phyloP scores from a whole-genome alignment of 1,284 basidiomycete genomes.

The Ceratobasidium sp. region DNA sequence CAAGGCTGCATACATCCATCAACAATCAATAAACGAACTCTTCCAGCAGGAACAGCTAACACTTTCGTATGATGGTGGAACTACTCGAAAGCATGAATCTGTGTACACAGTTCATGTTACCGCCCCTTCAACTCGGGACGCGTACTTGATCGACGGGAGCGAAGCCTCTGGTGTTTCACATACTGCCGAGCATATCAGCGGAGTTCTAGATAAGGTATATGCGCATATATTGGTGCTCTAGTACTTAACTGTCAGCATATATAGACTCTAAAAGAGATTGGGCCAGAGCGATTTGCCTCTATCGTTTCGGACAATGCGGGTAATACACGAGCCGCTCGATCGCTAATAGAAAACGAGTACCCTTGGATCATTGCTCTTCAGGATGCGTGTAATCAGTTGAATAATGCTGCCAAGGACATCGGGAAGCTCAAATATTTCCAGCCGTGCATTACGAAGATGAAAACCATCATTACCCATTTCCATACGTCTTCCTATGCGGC shows the following conservation, averaged over 20 bases:
- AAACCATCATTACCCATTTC: constrained; percentile 52
- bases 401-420: constrained; percentile 56
- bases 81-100: constrained; percentile 47
- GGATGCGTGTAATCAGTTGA: constrained; percentile 56
- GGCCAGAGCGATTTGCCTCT: constrained; percentile 51
- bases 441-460: constrained; percentile 51
- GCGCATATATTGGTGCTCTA: not conserved
- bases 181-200: constrained; percentile 25
- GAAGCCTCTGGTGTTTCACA: constrained; percentile 46
- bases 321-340: constrained; percentile 54
- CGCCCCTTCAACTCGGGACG: constrained; percentile 42
- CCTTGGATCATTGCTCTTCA: constrained; percentile 55
- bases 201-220: constrained; percentile 27
- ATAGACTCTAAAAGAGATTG: constrained; percentile 54
- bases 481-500: constrained; percentile 53
- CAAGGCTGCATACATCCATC: constrained; percentile 22
- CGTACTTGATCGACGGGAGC: constrained; percentile 51
- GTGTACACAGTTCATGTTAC: constrained; percentile 55
- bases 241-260: constrained; percentile 41
- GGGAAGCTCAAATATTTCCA: constrained; percentile 53
- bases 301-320: constrained; percentile 57
- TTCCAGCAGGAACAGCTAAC: constrained; percentile 46
- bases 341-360: constrained; percentile 49
- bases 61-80: constrained; percentile 50
- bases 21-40: constrained; percentile 22